These are phyloP conservation scores for Neoboletus brunneissimus DNA, from an alignment of 768 basidiomycete species.

Conservation along the genomic window DNA sequence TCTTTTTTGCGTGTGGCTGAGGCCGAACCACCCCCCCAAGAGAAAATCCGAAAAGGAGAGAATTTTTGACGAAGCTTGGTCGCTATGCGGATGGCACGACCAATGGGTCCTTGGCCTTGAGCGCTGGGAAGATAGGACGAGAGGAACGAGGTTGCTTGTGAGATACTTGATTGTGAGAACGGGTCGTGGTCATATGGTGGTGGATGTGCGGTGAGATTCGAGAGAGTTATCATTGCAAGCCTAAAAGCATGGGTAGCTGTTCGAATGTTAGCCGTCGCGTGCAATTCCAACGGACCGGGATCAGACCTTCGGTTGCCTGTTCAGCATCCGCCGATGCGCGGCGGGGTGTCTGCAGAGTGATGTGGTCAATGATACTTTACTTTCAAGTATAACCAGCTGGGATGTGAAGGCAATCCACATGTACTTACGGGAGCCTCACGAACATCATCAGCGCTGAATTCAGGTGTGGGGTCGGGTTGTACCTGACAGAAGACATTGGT, in stretches of 20 bases:
- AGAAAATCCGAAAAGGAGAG: constrained; percentile 47
- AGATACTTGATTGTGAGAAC: constrained; percentile 34
- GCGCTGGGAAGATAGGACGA: constrained; percentile 66
- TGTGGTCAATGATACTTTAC: background rate
- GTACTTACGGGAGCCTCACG: constrained; percentile 16
- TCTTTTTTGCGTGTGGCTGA: constrained; percentile 51
- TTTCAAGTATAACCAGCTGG: background rate
- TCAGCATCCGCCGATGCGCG: constrained; percentile 31
- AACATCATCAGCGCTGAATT: background rate
- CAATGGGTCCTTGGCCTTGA: constrained; percentile 77
- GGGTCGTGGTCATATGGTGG: constrained; percentile 56
- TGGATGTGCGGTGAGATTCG: constrained; percentile 60
- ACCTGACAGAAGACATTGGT: constrained; percentile 7
- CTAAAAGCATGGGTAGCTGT: constrained; percentile 72
- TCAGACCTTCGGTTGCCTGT: constrained; percentile 51
- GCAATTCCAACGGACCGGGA: background rate
- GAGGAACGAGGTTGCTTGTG: constrained; percentile 49
- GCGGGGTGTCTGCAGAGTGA: constrained; percentile 12
- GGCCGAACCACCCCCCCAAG: constrained; percentile 40
- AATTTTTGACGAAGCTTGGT: constrained; percentile 62
- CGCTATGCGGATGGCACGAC: constrained; percentile 63
- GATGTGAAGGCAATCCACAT: background rate
- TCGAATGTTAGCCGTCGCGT: constrained; percentile 1
- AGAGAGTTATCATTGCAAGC: constrained; percentile 66
- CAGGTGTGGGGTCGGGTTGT: constrained; percentile 12